These are phyloP conservation scores for Amylocarpus encephaloides DNA, from an alignment of 2,329 filamentous ascomycete genomes.

Conservation along the genomic window DNA sequence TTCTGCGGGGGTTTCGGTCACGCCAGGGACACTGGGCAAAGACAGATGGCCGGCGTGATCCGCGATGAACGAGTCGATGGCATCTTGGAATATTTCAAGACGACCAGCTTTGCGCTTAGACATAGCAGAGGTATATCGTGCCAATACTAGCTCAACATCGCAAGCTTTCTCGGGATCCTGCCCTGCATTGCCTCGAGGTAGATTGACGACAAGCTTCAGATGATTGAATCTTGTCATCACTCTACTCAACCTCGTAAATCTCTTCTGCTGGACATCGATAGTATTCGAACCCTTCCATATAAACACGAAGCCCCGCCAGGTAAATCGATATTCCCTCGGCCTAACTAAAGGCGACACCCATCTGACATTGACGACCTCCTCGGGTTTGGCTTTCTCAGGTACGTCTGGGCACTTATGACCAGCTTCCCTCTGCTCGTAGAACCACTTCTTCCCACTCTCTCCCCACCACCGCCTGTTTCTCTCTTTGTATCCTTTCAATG, in stretches of 20 bases:
- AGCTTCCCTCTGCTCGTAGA: slow-evolving; percentile 4
- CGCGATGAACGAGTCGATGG: slow-evolving; percentile 5
- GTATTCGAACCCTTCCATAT: slow-evolving; percentile 11
- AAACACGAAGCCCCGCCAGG: slow-evolving; percentile 9
- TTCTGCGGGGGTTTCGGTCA: background rate
- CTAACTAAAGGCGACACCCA: slow-evolving; percentile 7
- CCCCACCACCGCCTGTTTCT: slow-evolving; percentile 7
- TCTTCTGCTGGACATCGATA: background rate
- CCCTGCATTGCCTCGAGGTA: background rate
- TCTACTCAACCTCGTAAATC: background rate
- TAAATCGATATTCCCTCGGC: slow-evolving; percentile 11
- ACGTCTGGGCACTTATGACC: background rate
- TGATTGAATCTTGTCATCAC: slow-evolving; percentile 9
- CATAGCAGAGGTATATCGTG: slow-evolving; percentile 8
- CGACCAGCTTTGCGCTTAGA: slow-evolving; percentile 11
- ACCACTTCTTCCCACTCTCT: slow-evolving; percentile 15
- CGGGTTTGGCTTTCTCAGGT: slow-evolving; percentile 7
- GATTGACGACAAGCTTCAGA: slow-evolving; percentile 12
- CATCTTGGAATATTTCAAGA: slow-evolving; percentile 10
- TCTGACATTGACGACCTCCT: slow-evolving; percentile 9
- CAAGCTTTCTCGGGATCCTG: background rate
- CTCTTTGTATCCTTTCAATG: slow-evolving; percentile 12
- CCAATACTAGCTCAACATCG: slow-evolving; percentile 6
- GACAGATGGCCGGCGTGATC: background rate
- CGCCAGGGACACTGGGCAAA: background rate